Base-by-base conservation (phyloP, 345 rosid genomes). In the Punica granatum region DNA sequence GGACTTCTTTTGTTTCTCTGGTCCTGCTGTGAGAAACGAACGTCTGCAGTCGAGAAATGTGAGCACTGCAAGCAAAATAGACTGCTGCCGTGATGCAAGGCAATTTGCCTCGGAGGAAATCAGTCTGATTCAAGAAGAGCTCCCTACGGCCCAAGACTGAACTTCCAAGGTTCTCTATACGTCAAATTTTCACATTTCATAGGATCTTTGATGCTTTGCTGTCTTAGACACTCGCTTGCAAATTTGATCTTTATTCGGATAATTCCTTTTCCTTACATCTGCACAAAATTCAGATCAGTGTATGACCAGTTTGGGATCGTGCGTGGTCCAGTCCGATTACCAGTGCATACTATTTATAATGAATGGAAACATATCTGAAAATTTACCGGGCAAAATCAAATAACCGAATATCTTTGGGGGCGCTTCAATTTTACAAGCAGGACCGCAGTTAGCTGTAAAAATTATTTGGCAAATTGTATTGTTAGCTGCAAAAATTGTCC, bases 241-340 rank as follows among this genome's bases (percentile, higher is more conserved):
- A n/a, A n/a, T n/a, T n/a, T n/a, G n/a, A n/a, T 37, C 11, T 4
- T 37, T 37, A 37, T 4, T 11, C 5, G 41, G 6, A 37, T 4
- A 11, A 4, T 37, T 37, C 41, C 41, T 37, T 56, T 54, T 21
- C 56, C 42, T 46, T 21, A 28, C 32, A 16, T n/a, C n/a, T 81
- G 81, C 85, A 90, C 96, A 88, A 58, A 84, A 35, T 80, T 90
- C 69, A 84, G 74, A 70, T 69, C 79, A 3, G 42, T 75, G 49
- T 70, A 81, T 46, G 83, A 76, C 65, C 78, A 76, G 4, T 87
- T 97, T 16, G 97, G 87, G 2, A 79, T 90, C 3, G 87, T 90
- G 7, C 90, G 97, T 25, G 98, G 98, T 65, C 98, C 96, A 73
- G 80, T 66, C 96, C 90, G 33, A 87, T 84, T 74, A 21, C 88